Conservation (phyloP, 2,329 filamentous ascomycete genomes). For the Immersiporthe knoxdaviesiana region DNA sequence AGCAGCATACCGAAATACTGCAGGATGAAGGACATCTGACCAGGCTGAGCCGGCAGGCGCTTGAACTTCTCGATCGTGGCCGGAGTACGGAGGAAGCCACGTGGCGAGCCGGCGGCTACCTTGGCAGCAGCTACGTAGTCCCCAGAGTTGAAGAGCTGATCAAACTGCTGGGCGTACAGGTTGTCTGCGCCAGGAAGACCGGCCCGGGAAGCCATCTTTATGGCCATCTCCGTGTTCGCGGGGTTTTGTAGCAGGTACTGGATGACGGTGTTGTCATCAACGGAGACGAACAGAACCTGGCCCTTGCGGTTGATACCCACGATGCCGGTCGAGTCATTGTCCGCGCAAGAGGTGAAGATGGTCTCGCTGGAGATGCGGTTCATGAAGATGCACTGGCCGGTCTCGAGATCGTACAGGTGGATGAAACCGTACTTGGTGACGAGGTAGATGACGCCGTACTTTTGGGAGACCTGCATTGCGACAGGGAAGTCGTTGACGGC, state of each 20-base stretch:
- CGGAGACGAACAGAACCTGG: conserved; percentile 90
- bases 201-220: conserved; percentile 93
- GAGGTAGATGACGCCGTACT: conserved; percentile 95
- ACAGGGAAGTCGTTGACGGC: conserved; percentile 97
- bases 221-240: conserved; percentile 88
- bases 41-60: conserved; percentile 75
- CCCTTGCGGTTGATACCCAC: conserved; percentile 97
- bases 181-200: conserved; percentile 93
- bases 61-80: conserved; percentile 98
- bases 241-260: conserved; percentile 96
- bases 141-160: conserved; percentile 78
- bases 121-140: conserved; percentile 90
- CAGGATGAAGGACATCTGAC: conserved; percentile 89
- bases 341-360: conserved; percentile 91
- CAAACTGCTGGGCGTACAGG: conserved; percentile 90
- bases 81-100: conserved; percentile 90
- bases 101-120: conserved; percentile 93
- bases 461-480: conserved; percentile 93
- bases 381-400: conserved; percentile 96
- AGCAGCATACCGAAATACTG: conserved; percentile 98
- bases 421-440: conserved; percentile 99
- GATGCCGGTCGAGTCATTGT: conserved; percentile 83
- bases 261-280: conserved; percentile 90
- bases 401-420: conserved; percentile 97
- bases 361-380: conserved; percentile 99